phyloP scores from a whole-genome alignment of 352 stramenopile species.

The Phytophthora sojae region DNA sequence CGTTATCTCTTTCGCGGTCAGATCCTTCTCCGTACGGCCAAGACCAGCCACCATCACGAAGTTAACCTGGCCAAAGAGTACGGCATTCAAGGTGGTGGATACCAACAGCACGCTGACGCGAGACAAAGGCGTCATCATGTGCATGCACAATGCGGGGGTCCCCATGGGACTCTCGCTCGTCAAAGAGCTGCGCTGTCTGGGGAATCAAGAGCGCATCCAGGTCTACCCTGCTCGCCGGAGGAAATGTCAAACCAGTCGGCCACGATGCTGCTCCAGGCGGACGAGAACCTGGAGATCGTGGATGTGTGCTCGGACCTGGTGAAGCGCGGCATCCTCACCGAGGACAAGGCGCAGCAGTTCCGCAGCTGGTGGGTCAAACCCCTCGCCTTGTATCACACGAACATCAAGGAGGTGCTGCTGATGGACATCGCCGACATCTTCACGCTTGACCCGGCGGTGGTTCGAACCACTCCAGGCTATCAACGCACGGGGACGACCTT shows the following conservation, averaged over 20 bases:
- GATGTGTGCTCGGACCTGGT: not conserved
- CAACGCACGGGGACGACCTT: not conserved
- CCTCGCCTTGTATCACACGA: not conserved
- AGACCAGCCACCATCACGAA: not conserved
- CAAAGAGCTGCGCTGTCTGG: not conserved
- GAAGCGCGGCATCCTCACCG: not conserved
- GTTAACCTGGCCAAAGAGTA: not conserved
- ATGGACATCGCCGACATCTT: not conserved
- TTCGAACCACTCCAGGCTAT: not conserved
- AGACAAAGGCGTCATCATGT: not conserved
- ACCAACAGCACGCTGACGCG: not conserved
- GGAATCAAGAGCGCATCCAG: not conserved
- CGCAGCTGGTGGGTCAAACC: not conserved
- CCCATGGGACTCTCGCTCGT: not conserved
- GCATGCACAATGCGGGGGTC: not conserved
- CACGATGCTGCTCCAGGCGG: not conserved
- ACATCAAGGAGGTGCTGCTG: not conserved
- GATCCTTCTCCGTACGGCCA: not conserved
- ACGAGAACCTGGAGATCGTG: not conserved
- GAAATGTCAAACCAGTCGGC: not conserved
- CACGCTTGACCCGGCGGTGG: not conserved
- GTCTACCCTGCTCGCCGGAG: not conserved
- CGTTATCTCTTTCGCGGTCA: not conserved
- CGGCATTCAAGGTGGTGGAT: not conserved
- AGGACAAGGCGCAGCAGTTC: not conserved